Evolutionary conservation across 106 monocot genomes (phyloP), one percentile per base, ranked within the genome.

Genomic region (Dendrobium nobile): DNA sequence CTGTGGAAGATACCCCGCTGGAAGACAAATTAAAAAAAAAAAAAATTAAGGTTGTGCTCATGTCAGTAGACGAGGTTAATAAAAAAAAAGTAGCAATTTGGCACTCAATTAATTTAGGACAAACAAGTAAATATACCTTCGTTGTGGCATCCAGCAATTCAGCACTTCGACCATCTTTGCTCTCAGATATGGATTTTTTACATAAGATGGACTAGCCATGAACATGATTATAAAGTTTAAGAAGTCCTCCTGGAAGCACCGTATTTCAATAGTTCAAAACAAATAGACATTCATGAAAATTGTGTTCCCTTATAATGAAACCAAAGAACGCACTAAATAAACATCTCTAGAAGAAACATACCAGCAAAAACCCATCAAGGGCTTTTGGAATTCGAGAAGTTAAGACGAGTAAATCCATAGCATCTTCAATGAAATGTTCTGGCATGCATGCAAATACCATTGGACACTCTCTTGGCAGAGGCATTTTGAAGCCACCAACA

Each of bases 141-240:
- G 90, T 54, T 91, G 85, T 37, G 95, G 98, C 79, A 93, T 91
- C 98, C 98, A 98, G 68, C 85, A 93, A 86, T 95, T 98, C 84
- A 98, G 86, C 82, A 98, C 92, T 88, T 98, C 98, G 80, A 98
- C 98, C 98, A 98, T 98, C 81, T 98, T 98, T 48, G 98, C 98
- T 82, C 89, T 91, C 28, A 98, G 48, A 85, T 98, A 95, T 43
- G 98, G 98, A 80, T 98, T 98, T 74, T 95, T 98, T 17, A 98
- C 73, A 80, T 98, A 95, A 33, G 89, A 84, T 28, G 95, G 91
- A 58, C 95, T 91, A 42, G 89, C 95, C 98, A 98, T 98, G 89
- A 98, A 98, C 98, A 98, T 98, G 73, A 98, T 98, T 58, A 98
- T 98, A 79, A 98, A 98, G 82, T 93, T 98, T 82, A 98, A 80